Base-by-base conservation (phyloP, 2,329 filamentous ascomycete genomes). In the Fusarium armeniacum region DNA sequence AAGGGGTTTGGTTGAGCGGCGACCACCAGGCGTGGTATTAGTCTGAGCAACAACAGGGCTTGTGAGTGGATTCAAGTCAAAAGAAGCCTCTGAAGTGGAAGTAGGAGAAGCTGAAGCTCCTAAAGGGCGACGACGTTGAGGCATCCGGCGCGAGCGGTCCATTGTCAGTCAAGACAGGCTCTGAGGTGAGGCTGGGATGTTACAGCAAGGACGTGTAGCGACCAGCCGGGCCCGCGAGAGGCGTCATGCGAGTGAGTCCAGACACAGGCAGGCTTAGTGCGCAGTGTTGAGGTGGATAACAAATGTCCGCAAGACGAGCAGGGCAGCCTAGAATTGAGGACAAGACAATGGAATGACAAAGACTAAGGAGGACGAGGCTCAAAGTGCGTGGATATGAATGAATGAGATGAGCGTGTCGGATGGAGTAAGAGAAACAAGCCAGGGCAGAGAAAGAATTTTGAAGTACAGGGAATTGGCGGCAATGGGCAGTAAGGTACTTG, bases 101-200 rank as follows among this genome's bases (percentile, higher is more conserved):
- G 72, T 75, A 59, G 78, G 78, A 66, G 79, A 80, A 18, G 78
- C 69, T 57, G 79, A 80, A 53, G 72, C 74, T 60, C 73, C 76
- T 26, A 74, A 58, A 35, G 75, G 70, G 62, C 72, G 77, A 72
- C 78, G 79, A 69, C 78, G 78, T 63, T 72, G 71, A 49, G 72
- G 73, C 64, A 78, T 75, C 58, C 78, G 78, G 72, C 79, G 78
- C 75, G 77, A 75, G 76, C 79, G 79, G 68, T 80, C 78, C 79
- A 81, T 80, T 72, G 73, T 75, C 72, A 72, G 75, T 74, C 75
- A 72, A 65, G 65, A 70, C 61, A 62, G 69, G 67, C 73, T 63
- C 45, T 49, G 33, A 50, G 68, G 49, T 68, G 72, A 71, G 63
- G 72, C 64, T 72, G 71, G 65, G 73, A 75, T 70, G 69, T 75